Base-by-base conservation (phyloP, 129 eudicot species). In the Oenanthe sinensis region DNA sequence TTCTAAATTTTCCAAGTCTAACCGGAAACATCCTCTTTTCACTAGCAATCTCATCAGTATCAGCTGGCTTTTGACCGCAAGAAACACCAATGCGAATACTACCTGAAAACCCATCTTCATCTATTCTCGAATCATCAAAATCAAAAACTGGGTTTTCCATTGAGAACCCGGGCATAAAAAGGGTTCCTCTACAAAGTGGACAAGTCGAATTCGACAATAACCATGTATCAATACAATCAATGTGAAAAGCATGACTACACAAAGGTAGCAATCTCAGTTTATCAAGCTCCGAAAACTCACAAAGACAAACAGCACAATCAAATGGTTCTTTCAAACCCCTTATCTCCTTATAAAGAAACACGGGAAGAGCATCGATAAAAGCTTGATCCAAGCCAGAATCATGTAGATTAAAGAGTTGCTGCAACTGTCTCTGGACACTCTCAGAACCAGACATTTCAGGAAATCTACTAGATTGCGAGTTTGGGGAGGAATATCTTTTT, bases 161-260 rank as follows among this genome's bases (percentile, higher is more conserved):
- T 0, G 93, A 86, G 75, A 90, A 86, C 26, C 88, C 98, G 71
- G 96, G 90, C 44, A 86, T 75, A 83, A 89, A 89, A 75, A 96
- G 97, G 68, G 89, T 84, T 55, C 96, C 97, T 86, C 99, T 87
- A 83, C 99, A 96, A 63, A 96, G 88, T 36, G 99, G 97, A 79
- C 99, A 96, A 36, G 93, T 90, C 30, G 99, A 96, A 81, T 92
- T 96, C 70, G 99, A 89, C n/a, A 92, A 83, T 82, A 96, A 74
- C 99, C 99, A 96, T 40, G 97, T 89, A 85, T 96, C 99, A 52
- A 92, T 96, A 81, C 99, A 96, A 42, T 86, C 89, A 81, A 96
- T 85, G 85, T 96, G 99, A 78, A 96, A 96, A 65, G 99, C 99
- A 86, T 96, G 99, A 65, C 99, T 85, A 79, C 99, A 96, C 52